phyloP scores from a whole-genome alignment of 257 asterid species.

The Penstemon newberryi region DNA sequence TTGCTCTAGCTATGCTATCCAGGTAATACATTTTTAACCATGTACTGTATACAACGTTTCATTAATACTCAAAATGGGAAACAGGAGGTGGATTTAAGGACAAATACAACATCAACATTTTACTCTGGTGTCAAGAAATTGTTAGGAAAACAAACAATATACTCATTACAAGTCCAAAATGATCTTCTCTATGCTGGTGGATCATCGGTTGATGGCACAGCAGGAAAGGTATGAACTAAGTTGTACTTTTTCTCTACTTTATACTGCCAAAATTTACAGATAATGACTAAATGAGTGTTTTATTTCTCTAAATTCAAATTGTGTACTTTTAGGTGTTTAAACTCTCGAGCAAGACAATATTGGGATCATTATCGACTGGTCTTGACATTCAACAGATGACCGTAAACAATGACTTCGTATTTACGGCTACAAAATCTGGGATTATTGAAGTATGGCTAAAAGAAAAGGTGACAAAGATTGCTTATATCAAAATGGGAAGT shows the following conservation, averaged over 20 bases:
- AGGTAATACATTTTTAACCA: slow-evolving; percentile 37
- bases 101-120: slow-evolving; percentile 51
- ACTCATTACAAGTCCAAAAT: slow-evolving; percentile 46
- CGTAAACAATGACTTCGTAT: slow-evolving; percentile 58
- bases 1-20: slow-evolving; percentile 66
- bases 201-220: slow-evolving; percentile 65
- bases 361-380: slow-evolving; percentile 54
- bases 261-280: neutral
- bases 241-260: neutral
- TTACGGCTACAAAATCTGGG: slow-evolving; percentile 67
- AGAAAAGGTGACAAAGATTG: slow-evolving; percentile 57
- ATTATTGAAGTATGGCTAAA: slow-evolving; percentile 68
- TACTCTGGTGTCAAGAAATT: slow-evolving; percentile 68
- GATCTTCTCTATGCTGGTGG: slow-evolving; percentile 57
- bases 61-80: neutral
- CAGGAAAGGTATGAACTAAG: slow-evolving; percentile 62
- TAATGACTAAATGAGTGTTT: neutral
- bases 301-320: neutral
- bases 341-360: slow-evolving; percentile 63
- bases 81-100: slow-evolving; percentile 74
- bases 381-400: slow-evolving; percentile 53
- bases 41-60: neutral
- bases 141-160: slow-evolving; percentile 69
- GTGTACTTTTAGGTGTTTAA: slow-evolving; percentile 53
- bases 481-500: slow-evolving; percentile 43